Evolutionary conservation across 2,329 filamentous ascomycete genomes (phyloP), one percentile per base, ranked within the genome.

Genomic region (Alternaria hordeiaustralica): DNA sequence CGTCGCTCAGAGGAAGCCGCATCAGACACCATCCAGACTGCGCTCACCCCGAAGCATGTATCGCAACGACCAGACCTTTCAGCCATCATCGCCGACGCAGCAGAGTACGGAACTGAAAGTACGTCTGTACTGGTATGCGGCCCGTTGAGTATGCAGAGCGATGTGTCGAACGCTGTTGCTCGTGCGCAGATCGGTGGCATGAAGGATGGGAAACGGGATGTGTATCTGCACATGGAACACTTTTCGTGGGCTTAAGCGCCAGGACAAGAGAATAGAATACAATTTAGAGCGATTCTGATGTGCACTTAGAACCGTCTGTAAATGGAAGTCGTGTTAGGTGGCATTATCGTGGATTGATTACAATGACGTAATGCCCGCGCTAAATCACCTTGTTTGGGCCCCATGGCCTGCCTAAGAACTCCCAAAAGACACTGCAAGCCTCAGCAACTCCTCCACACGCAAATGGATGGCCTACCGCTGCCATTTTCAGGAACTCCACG

Each of bases 221-320:
- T 85, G 3, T 84, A 83, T 72, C 64, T 86, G 60, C 84, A 85
- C 72, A 79, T 80, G 21, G 84, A 86, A 72, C 78, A 82, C 58
- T 86, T 86, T 44, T 70, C 70, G 4, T 71, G 67, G 65, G 69
- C 67, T 5, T 62, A 44, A 23, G n/a, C 18, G 6, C 21, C 18
- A 45, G 43, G 18, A 21, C 18, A 13, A 45, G 3, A 45, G 43
- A 5, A 45, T 12, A 45, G 1, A 6, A 3, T 44, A 45, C 11
- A 6, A 21, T 45, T 13, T 45, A 45, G 43, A 45, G 43, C 43
- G 20, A 20, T 20, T 12, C 11, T 11, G 11, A 45, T 45, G 43
- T 45, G 18, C 11, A 20, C 10, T 13, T 11, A 45, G 12, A 45
- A 45, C 5, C 43, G 43, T 45, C 43, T 45, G 43, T n/a, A 18